phyloP scores from a whole-genome alignment of 176 grass and related monocot species.

The Aechmea fasciata region DNA sequence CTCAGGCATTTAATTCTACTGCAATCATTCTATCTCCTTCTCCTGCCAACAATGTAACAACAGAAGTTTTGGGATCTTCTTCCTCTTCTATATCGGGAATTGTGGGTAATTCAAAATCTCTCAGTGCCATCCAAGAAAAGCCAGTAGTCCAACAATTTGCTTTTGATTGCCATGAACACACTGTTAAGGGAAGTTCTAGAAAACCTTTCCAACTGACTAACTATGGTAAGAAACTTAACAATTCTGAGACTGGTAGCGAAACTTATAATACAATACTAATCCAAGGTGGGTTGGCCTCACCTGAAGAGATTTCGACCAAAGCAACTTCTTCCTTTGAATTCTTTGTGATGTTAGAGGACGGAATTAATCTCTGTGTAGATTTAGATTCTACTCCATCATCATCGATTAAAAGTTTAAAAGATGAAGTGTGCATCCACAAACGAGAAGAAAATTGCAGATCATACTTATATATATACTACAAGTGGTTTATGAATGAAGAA shows the following conservation, averaged over 20 bases:
- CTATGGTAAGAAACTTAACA: conserved; percentile 6
- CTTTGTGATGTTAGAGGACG: conserved; percentile 65
- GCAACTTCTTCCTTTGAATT: conserved; percentile 46
- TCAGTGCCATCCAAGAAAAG: conserved; percentile 20
- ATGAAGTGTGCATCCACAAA: conserved; percentile 28
- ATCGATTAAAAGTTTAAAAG: conserved; percentile 50
- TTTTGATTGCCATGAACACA: conserved; percentile 21
- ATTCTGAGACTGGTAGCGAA: neutral
- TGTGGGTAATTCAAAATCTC: conserved; percentile 23
- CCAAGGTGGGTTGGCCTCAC: conserved; percentile 12
- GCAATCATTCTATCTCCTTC: conserved; percentile 19
- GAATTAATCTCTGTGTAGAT: conserved; percentile 74
- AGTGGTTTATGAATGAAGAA: no score
- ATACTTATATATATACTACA: no score
- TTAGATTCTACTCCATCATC: conserved; percentile 47
- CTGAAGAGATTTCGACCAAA: conserved; percentile 31
- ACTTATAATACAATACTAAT: neutral
- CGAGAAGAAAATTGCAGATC: conserved; percentile 15
- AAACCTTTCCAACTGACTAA: conserved; percentile 3
- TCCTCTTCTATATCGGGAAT: conserved; percentile 24
- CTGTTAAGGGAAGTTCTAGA: conserved; percentile 15
- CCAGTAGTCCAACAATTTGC: conserved; percentile 19
- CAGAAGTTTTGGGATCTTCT: conserved; percentile 23
- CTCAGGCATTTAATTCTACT: conserved; percentile 32
- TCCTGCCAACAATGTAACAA: conserved; percentile 32